Evolutionary conservation across 257 asterid species (phyloP).

Genomic region (Solanum chmielewskii): DNA sequence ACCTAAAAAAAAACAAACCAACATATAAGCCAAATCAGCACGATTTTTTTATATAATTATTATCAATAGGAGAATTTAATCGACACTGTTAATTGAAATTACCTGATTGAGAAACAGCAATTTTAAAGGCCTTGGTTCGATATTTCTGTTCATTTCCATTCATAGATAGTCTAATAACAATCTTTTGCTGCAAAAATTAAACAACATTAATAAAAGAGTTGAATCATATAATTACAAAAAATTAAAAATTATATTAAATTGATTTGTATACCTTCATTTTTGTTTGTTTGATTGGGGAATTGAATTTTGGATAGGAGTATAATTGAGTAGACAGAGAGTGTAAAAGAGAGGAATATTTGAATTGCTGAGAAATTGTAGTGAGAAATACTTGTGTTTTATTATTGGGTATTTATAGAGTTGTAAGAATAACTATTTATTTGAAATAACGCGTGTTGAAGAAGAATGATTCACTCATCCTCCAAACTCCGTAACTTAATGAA

Average conservation of each 20-base stretch:
- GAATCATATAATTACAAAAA: too few relatives aligned
- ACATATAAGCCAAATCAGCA: background rate
- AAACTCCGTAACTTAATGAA: background rate
- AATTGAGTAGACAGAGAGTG: background rate
- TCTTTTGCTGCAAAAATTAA: background rate
- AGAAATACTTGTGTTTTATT: background rate
- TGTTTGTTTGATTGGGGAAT: background rate
- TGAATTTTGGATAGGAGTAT: background rate
- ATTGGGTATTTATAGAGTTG: background rate
- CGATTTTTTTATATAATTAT: background rate
- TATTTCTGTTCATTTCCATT: background rate
- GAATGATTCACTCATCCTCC: background rate
- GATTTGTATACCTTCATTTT: background rate
- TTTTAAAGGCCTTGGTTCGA: background rate
- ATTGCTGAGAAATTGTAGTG: background rate
- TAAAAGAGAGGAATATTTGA: background rate
- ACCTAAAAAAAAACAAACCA: background rate
- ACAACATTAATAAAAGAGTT: background rate
- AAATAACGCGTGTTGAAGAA: background rate
- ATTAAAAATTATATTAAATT: too few relatives aligned
- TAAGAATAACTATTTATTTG: too few relatives aligned
- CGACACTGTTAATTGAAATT: background rate
- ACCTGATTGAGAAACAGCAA: background rate
- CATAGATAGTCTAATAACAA: background rate
- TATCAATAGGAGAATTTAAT: background rate